These are phyloP conservation scores for Croton setiger DNA, from an alignment of 441 rosid genomes.

Conservation along the genomic window DNA sequence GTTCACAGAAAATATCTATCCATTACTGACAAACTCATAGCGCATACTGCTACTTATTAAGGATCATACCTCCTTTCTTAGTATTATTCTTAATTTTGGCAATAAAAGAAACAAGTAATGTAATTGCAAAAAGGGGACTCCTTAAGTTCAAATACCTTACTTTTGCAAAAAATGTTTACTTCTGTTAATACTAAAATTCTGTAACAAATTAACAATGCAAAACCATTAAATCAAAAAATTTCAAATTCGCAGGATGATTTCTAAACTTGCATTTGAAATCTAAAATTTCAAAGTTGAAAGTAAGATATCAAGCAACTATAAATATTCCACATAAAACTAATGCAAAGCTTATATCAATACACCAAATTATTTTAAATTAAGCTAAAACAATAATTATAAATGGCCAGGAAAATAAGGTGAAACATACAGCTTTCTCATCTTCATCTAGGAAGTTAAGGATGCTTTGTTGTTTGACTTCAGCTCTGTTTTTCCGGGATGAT, in stretches of 20 bases:
- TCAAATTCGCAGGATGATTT: background rate
- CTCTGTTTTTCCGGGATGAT: slow-evolving; percentile 83
- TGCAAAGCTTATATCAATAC: background rate
- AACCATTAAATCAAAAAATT: background rate
- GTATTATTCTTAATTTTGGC: background rate
- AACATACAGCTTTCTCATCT: slow-evolving; percentile 83
- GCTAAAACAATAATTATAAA: background rate
- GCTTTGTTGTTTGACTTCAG: slow-evolving; percentile 85
- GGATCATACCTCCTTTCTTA: background rate
- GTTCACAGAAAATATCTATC: background rate
- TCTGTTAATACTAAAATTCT: background rate
- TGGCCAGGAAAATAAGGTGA: background rate
- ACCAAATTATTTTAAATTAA: background rate
- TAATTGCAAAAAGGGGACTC: background rate
- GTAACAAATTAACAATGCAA: background rate
- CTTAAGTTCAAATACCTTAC: background rate
- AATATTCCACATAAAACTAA: background rate
- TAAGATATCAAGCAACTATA: background rate
- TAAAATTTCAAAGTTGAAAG: background rate
- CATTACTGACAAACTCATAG: background rate
- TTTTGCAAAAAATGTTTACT: background rate
- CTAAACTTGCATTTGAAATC: background rate
- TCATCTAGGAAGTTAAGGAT: slow-evolving; percentile 85
- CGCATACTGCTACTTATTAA: background rate
- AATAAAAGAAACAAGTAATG: background rate